phyloP scores from a whole-genome alignment of 2,329 filamentous ascomycete genomes.

The Phoma herbarum region DNA sequence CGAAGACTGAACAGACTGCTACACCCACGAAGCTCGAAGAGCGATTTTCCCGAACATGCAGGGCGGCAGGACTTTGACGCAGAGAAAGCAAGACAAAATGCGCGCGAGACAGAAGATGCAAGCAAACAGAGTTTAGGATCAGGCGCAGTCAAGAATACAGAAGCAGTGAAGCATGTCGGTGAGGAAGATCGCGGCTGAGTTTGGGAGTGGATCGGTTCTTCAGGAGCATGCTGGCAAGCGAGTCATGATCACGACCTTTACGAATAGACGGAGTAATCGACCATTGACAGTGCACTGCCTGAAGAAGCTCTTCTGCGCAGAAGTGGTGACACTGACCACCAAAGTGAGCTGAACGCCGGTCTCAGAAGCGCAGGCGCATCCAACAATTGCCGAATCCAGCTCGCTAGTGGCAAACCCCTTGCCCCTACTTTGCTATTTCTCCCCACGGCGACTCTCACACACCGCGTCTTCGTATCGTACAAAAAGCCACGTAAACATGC shows the following conservation, averaged over 20 bases:
- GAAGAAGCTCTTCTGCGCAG: background rate
- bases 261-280: background rate
- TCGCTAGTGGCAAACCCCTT: constrained; percentile 10
- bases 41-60: constrained; percentile 8
- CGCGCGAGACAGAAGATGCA: constrained; percentile 15
- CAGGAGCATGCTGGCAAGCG: constrained; percentile 13
- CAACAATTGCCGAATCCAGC: constrained; percentile 10
- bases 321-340: background rate
- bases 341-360: constrained; percentile 1
- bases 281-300: constrained; percentile 1
- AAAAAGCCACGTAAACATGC: background rate
- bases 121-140: constrained; percentile 17
- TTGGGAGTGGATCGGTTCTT: constrained; percentile 6
- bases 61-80: constrained; percentile 14
- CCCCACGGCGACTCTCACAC: background rate
- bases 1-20: constrained; percentile 14
- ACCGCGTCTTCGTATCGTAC: background rate
- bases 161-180: constrained; percentile 8
- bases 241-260: constrained; percentile 11
- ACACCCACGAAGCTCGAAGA: constrained; percentile 16
- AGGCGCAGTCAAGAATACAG: constrained; percentile 10
- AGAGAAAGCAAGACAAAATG: constrained; percentile 9
- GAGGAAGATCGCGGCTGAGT: constrained; percentile 1
- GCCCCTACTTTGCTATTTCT: background rate
- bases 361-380: constrained; percentile 6